phyloP scores from a whole-genome alignment of 2,329 filamentous ascomycete species.

The Periglandula ipomoeae region DNA sequence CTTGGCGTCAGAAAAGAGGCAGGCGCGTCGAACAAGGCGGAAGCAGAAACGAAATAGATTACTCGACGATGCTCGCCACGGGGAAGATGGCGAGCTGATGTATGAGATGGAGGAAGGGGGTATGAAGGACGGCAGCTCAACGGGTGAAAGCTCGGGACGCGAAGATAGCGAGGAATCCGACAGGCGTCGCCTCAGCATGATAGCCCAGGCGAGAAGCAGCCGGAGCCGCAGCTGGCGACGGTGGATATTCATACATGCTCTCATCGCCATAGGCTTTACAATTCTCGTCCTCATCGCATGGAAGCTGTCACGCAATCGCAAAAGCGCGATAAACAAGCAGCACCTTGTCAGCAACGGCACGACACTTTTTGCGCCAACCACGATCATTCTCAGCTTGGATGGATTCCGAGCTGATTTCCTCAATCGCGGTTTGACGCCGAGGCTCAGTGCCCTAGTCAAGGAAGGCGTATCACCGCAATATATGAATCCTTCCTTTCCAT shows the following conservation, averaged over 20 bases:
- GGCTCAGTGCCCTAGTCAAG: conserved; percentile 66
- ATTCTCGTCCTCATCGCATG: conserved; percentile 48
- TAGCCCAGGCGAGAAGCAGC: conserved; percentile 36
- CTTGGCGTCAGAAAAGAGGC: conserved; percentile 39
- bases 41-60: conserved; percentile 44
- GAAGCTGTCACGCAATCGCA: conserved; percentile 45
- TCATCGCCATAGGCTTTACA: conserved; percentile 44
- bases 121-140: conserved; percentile 56
- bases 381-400: conserved; percentile 87
- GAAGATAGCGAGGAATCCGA: conserved; percentile 51
- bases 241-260: conserved; percentile 43
- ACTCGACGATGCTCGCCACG: conserved; percentile 44
- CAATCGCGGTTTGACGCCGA: conserved; percentile 72
- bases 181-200: conserved; percentile 39
- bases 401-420: conserved; percentile 95
- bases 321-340: conserved; percentile 20
- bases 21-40: conserved; percentile 38
- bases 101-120: conserved; percentile 84
- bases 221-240: conserved; percentile 45
- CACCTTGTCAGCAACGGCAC: conserved; percentile 66
- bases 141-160: conserved; percentile 52
- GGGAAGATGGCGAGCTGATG: conserved; percentile 70
- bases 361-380: conserved; percentile 80
- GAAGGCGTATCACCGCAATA: conserved; percentile 84
- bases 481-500: conserved; percentile 92